These are phyloP conservation scores for Grosmannia huntii DNA, from an alignment of 2,329 filamentous ascomycete genomes.

Conservation along the genomic window DNA sequence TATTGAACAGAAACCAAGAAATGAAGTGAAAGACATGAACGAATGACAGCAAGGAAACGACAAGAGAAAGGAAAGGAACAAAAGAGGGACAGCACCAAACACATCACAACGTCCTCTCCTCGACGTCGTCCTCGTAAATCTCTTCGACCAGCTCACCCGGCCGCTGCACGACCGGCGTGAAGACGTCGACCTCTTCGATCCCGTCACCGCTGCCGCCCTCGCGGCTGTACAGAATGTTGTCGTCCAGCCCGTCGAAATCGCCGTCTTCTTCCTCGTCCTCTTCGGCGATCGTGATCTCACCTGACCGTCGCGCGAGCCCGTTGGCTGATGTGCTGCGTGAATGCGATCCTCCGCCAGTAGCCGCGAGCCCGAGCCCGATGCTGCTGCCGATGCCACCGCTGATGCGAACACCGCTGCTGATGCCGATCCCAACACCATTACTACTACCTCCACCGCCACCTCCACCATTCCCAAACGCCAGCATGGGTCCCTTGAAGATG, in stretches of 20 bases:
- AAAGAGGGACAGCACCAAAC: not conserved
- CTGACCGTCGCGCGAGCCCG: conserved; percentile 52
- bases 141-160: conserved; percentile 34
- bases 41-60: no score
- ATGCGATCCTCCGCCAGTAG: conserved; percentile 28
- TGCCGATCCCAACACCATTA: not conserved
- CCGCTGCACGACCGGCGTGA: conserved; percentile 35
- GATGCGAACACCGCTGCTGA: not conserved
- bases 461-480: conserved; percentile 34
- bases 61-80: not conserved
- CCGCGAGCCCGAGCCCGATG: conserved; percentile 7
- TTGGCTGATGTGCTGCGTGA: conserved; percentile 48
- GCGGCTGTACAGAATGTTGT: conserved; percentile 24
- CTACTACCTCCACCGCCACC: not conserved
- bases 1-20: not conserved
- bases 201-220: conserved; percentile 33
- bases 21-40: not conserved
- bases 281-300: conserved; percentile 61
- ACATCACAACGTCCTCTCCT: not conserved
- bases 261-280: conserved; percentile 41
- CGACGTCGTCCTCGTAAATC: conserved; percentile 26
- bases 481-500: conserved; percentile 68
- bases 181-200: conserved; percentile 46
- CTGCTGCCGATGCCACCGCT: conserved; percentile 12
- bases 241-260: conserved; percentile 36